Evolutionary conservation across 306 rosid species (phyloP), one percentile per base, ranked within the genome.

Genomic region (Fagus crenata): DNA sequence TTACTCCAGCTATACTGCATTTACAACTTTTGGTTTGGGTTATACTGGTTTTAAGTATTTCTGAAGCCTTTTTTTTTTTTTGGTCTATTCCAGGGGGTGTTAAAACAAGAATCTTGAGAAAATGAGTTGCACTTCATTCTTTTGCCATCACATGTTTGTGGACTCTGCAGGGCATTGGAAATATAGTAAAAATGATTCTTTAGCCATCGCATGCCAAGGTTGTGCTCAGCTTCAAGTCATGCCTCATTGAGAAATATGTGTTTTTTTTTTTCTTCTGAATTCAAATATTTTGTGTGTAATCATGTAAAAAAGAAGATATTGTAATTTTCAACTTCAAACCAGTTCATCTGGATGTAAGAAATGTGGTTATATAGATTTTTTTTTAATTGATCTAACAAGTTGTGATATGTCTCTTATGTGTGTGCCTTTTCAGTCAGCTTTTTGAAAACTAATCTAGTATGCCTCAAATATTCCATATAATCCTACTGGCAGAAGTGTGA

Each of bases 61-160:
- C 75, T 79, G 61, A 81, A 49, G 49, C 36, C 33, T 67, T 55
- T 53, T 75, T 35, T 43, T 69, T 73, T 75, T 22, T n/a, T n/a
- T n/a, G n/a, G 64, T 59, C 63, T 33, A 78, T 86, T 86, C 49
- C 93, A 96, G 99, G 92, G 49, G 97, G 98, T 51, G 96, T 96
- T 65, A 91, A 89, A 83, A 88, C 97, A 77, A 92, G 84, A 81
- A 89, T 96, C 51, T 18, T 81, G 83, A 86, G 87, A 87, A 93
- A 89, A 79, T 90, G 88, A 88, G 72, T 67, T 58, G 81, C 80
- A 33, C 41, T 81, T 78, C 60, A 60, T 80, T 42, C 76, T 75
- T 78, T 69, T 46, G 72, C 49, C 31, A 46, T 72, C 71, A 5
- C 33, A 54, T 55, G 80, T 60, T 69, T 75, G 81, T 86, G 74